Evolutionary conservation across 495 filamentous ascomycete species (phyloP).

Genomic region (Cercophora scortea): DNA sequence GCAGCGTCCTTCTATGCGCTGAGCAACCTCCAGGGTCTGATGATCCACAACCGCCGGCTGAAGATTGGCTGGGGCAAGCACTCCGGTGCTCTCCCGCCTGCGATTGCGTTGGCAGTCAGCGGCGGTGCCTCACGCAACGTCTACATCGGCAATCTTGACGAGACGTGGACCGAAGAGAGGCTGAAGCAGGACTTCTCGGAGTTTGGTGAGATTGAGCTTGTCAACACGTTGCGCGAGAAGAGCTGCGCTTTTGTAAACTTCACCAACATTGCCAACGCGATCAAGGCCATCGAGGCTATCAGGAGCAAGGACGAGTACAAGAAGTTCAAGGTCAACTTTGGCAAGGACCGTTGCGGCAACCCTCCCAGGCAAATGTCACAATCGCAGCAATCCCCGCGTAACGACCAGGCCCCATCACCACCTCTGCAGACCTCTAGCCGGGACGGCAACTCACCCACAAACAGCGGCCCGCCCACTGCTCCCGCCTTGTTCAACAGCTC

Average conservation of each 20-base stretch:
- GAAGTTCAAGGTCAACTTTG: constrained; percentile 99
- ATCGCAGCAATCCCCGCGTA: constrained; percentile 30
- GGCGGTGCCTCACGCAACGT: constrained; percentile 95
- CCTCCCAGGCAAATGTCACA: constrained; percentile 78
- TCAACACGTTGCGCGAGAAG: constrained; percentile 96
- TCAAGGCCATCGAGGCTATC: constrained; percentile 97
- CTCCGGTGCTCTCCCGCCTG: constrained; percentile 91
- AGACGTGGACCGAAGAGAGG: constrained; percentile 93
- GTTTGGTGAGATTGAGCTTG: constrained; percentile 95
- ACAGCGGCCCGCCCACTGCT: constrained; percentile 28
- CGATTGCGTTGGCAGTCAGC: constrained; percentile 92
- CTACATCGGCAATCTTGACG: constrained; percentile 95
- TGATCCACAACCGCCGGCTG: constrained; percentile 96
- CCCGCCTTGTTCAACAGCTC: constrained; percentile 67
- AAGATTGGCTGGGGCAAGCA: constrained; percentile 99
- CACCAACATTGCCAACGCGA: constrained; percentile 98
- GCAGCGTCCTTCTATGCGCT: constrained; percentile 96
- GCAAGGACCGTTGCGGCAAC: constrained; percentile 96
- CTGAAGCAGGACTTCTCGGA: constrained; percentile 95
- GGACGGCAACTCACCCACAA: constrained; percentile 45
- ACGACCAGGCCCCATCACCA: constrained; percentile 61
- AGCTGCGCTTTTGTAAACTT: constrained; percentile 99
- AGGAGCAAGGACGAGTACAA: constrained; percentile 91
- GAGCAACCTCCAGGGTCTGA: constrained; percentile 92
- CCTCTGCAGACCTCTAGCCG: constrained; percentile 47